phyloP scores from a whole-genome alignment of 768 basidiomycete genomes.

The Panellus pusillus region DNA sequence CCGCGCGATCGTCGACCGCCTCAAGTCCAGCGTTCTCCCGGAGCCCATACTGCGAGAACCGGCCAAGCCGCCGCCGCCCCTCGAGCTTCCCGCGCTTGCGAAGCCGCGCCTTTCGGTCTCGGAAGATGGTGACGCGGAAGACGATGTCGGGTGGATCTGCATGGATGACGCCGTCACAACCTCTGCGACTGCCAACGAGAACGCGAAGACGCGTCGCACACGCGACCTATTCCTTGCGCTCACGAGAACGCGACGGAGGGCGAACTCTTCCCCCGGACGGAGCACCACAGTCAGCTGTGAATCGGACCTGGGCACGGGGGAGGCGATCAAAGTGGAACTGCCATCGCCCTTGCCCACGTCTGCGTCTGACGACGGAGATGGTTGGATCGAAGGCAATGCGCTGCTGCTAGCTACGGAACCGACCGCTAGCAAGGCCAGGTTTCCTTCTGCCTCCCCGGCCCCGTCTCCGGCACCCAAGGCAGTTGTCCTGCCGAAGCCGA shows the following conservation, averaged over 20 bases:
- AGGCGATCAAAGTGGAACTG: constrained; percentile 7
- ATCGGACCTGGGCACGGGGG: constrained; percentile 14
- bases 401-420: neutral
- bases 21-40: constrained; percentile 33
- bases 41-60: neutral
- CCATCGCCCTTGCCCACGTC: constrained; percentile 31
- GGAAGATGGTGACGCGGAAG: constrained; percentile 41
- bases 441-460: neutral
- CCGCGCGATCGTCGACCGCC: constrained; percentile 57
- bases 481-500: neutral
- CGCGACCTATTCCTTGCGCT: constrained; percentile 45
- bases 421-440: neutral
- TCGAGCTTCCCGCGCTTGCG: constrained; percentile 21
- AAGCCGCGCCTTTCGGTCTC: constrained; percentile 39
- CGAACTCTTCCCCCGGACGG: constrained; percentile 36
- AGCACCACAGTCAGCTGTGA: constrained; percentile 21
- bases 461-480: neutral
- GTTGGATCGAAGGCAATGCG: constrained; percentile 40
- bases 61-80: neutral
- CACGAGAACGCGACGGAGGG: constrained; percentile 33
- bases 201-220: constrained; percentile 39
- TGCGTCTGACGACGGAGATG: constrained; percentile 26
- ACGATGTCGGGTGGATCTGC: constrained; percentile 47
- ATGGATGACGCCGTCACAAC: constrained; percentile 27
- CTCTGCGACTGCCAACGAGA: constrained; percentile 18